Percentiles rank a stretch among this genome's conserved stretches.
Conservation (phyloP, 2,329 filamentous ascomycete genomes). For the Didymella exigua region DNA sequence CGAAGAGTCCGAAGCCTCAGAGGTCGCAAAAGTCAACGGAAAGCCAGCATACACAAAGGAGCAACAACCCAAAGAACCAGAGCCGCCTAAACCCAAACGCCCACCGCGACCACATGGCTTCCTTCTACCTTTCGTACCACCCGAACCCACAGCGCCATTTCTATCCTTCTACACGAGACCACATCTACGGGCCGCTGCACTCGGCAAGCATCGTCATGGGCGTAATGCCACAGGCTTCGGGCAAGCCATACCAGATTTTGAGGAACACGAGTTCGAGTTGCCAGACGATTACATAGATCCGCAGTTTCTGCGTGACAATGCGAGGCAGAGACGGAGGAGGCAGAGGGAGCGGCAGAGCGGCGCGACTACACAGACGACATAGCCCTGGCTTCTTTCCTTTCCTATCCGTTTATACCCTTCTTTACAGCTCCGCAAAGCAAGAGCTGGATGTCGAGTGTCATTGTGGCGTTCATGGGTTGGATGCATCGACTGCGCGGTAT, state of each 20-base stretch:
- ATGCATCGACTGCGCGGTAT: background rate
- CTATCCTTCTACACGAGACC: conserved; percentile 85
- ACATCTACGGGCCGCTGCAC: conserved; percentile 77
- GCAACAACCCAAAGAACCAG: conserved; percentile 54
- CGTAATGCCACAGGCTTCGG: conserved; percentile 81
- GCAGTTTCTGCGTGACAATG: conserved; percentile 60
- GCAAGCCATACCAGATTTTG: conserved; percentile 74
- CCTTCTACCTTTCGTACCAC: conserved; percentile 36
- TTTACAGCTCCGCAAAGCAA: background rate
- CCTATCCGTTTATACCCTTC: conserved; percentile 21
- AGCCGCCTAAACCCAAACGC: conserved; percentile 37
- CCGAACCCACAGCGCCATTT: conserved; percentile 65
- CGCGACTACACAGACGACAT: conserved; percentile 9
- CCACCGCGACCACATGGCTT: conserved; percentile 42
- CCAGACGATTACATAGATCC: conserved; percentile 66
- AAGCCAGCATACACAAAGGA: conserved; percentile 21
- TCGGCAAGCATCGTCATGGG: conserved; percentile 73
- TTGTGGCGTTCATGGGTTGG: background rate
- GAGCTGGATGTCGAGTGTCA: background rate
- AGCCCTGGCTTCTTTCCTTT: conserved; percentile 8
- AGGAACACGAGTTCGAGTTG: conserved; percentile 74
- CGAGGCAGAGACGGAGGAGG: conserved; percentile 66
- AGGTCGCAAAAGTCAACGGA: conserved; percentile 24
- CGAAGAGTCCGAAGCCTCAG: conserved; percentile 48
- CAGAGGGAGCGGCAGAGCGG: conserved; percentile 61